These are phyloP conservation scores for Kodamaea leandrae DNA, from an alignment of 805 yeast genomes.

Conservation along the genomic window DNA sequence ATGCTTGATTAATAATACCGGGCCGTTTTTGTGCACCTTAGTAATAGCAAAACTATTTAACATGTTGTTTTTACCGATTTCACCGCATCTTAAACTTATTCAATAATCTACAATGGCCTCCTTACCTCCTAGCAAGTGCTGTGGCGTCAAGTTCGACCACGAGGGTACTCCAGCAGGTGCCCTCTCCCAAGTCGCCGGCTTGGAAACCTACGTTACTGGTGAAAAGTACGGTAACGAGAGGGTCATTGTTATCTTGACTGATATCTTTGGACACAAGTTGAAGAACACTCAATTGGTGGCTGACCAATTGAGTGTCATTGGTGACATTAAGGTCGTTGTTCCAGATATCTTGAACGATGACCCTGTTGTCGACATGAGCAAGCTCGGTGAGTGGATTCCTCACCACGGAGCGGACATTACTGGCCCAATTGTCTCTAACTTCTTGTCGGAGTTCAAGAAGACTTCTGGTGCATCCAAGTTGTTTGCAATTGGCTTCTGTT, in stretches of 20 bases:
- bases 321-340: slow-evolving; percentile 21
- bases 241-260: slow-evolving; percentile 27
- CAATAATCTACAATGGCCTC: slow-evolving; percentile 15
- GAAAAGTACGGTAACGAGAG: slow-evolving; percentile 17
- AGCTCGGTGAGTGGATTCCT: slow-evolving; percentile 9
- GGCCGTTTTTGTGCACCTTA: too few relatives aligned
- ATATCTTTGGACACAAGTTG: slow-evolving; percentile 28
- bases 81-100: too few relatives aligned
- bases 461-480: slow-evolving; percentile 8
- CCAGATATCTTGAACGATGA: slow-evolving; percentile 33
- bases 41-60: too few relatives aligned
- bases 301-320: slow-evolving; percentile 19
- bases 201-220: slow-evolving; percentile 29
- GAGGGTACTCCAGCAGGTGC: slow-evolving; percentile 29
- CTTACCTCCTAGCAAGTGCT: slow-evolving; percentile 19
- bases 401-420: slow-evolving; percentile 14
- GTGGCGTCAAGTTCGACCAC: slow-evolving; percentile 22
- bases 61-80: too few relatives aligned
- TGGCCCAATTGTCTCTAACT: slow-evolving; percentile 13
- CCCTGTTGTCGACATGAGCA: slow-evolving; percentile 13
- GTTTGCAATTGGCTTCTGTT: slow-evolving; percentile 24
- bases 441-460: slow-evolving; percentile 8
- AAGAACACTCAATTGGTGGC: slow-evolving; percentile 30
- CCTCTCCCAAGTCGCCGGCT: slow-evolving; percentile 21
- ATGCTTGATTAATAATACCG: too few relatives aligned